A percentile compares a stretch with the other conserved stretches of the same genome.
Evolutionary conservation across 2,329 filamentous ascomycete species (phyloP).

Genomic region (Sporothrix sp.): DNA sequence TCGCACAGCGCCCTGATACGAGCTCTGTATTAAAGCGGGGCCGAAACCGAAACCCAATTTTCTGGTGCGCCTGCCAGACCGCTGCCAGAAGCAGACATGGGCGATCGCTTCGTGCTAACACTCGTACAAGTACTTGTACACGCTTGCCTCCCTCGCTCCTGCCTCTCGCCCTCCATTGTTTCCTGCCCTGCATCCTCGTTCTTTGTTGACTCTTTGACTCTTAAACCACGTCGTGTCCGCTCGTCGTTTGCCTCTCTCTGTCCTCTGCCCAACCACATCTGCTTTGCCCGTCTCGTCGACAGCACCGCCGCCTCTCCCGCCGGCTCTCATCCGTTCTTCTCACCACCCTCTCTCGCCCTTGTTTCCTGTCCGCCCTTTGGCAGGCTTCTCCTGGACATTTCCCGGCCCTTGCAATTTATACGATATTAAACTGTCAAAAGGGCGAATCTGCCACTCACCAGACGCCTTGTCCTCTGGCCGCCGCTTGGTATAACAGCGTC

Average conservation of each 20-base stretch:
- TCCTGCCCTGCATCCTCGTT: not conserved
- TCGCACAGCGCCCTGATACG: not conserved
- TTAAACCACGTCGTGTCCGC: not conserved
- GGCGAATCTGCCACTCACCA: no score
- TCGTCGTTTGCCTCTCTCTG: not conserved
- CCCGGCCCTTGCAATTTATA: slow-evolving; percentile 3
- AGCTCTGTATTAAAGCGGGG: slow-evolving; percentile 11
- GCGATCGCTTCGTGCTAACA: no score
- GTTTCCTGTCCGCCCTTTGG: not conserved
- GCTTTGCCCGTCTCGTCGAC: no score
- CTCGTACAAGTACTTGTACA: no score
- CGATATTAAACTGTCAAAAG: slow-evolving; percentile 1
- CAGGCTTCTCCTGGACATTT: not conserved
- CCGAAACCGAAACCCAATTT: not conserved
- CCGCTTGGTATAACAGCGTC: not conserved
- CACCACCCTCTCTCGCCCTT: not conserved
- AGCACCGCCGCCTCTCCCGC: no score
- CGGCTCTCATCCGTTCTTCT: no score
- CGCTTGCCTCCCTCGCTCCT: not conserved
- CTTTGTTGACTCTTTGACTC: not conserved
- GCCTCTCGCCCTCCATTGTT: not conserved
- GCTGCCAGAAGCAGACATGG: no score
- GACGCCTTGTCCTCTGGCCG: no score
- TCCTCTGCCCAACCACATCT: no score
- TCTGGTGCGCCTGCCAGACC: no score